Conservation (phyloP, 371 early-diverging fungal species). For the Mucor plumbeus region DNA sequence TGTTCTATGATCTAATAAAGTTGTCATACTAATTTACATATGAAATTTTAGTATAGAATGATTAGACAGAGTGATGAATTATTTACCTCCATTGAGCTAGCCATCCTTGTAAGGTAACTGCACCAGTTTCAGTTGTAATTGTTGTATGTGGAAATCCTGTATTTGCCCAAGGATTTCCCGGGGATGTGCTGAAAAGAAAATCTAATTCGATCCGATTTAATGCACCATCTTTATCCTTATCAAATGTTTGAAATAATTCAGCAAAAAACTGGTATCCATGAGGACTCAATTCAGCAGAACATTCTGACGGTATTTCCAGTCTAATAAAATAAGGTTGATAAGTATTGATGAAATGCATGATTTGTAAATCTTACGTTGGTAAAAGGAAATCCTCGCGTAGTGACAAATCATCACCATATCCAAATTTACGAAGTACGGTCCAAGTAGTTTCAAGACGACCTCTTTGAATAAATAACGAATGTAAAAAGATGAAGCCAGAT, state of each 20-base stretch:
- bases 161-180: slow-evolving; percentile 89
- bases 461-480: slow-evolving; percentile 93
- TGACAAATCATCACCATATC: slow-evolving; percentile 92
- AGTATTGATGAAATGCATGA: too few species aligned
- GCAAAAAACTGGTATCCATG: slow-evolving; percentile 95
- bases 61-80: not conserved
- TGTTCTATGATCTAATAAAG: slow-evolving; percentile 85
- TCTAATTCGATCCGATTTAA: slow-evolving; percentile 84
- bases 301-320: slow-evolving; percentile 86
- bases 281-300: slow-evolving; percentile 92
- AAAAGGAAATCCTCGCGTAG: slow-evolving; percentile 88
- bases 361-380: slow-evolving; percentile 63
- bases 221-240: slow-evolving; percentile 96
- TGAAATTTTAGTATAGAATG: slow-evolving; percentile 24
- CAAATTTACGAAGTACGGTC: slow-evolving; percentile 94
- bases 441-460: slow-evolving; percentile 97
- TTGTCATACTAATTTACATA: slow-evolving; percentile 77
- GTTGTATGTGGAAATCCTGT: slow-evolving; percentile 91
- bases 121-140: slow-evolving; percentile 85
- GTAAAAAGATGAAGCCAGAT: slow-evolving; percentile 89
- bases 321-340: slow-evolving; percentile 35
- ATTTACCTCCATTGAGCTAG: slow-evolving; percentile 88
- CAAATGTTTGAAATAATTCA: slow-evolving; percentile 91
- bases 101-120: slow-evolving; percentile 95
- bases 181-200: slow-evolving; percentile 85